Evolutionary conservation across 306 rosid genomes (phyloP).

Genomic region (Arachis stenosperma): DNA sequence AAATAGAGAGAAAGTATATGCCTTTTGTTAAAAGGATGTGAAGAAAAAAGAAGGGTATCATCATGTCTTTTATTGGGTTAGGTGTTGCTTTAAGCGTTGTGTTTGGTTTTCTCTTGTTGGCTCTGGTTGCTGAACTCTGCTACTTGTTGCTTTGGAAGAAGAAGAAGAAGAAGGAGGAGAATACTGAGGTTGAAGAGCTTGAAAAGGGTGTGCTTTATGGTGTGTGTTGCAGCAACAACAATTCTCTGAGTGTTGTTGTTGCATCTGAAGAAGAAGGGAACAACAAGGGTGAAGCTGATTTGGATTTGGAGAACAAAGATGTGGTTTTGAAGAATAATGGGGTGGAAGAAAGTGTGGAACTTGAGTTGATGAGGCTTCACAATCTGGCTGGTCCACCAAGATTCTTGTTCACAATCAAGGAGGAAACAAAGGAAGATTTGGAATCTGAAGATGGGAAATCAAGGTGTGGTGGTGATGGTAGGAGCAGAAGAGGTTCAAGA

Average conservation of each 20-base stretch:
- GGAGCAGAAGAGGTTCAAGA: constrained; percentile 70
- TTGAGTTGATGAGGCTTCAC: constrained; percentile 80
- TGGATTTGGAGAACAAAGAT: constrained; percentile 60
- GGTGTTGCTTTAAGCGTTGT: constrained; percentile 69
- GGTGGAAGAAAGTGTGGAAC: constrained; percentile 59
- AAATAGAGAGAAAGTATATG: constrained; percentile 2
- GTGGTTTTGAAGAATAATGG: constrained; percentile 41
- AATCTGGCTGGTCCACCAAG: constrained; percentile 83
- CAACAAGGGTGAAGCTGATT: constrained; percentile 43
- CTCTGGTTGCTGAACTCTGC: constrained; percentile 71
- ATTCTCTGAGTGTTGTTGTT: constrained; percentile 15
- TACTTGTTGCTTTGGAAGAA: constrained; percentile 74
- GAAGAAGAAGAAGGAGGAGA: constrained; percentile 46
- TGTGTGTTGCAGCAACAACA: constrained; percentile 45
- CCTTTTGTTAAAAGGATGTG: constrained; percentile 42
- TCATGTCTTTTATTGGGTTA: constrained; percentile 61
- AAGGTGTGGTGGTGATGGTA: constrained; percentile 40
- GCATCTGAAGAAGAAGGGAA: constrained; percentile 22
- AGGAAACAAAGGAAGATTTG: constrained; percentile 81
- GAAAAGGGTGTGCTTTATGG: constrained; percentile 49
- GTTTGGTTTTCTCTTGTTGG: constrained; percentile 67
- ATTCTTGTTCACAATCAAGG: constrained; percentile 79
- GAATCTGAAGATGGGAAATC: constrained; percentile 71
- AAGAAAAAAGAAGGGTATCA: constrained; percentile 27
- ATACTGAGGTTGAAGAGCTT: background rate